These are phyloP conservation scores for Chaetomiaceae sp. DNA, from an alignment of 2,329 filamentous ascomycete genomes.

Conservation along the genomic window DNA sequence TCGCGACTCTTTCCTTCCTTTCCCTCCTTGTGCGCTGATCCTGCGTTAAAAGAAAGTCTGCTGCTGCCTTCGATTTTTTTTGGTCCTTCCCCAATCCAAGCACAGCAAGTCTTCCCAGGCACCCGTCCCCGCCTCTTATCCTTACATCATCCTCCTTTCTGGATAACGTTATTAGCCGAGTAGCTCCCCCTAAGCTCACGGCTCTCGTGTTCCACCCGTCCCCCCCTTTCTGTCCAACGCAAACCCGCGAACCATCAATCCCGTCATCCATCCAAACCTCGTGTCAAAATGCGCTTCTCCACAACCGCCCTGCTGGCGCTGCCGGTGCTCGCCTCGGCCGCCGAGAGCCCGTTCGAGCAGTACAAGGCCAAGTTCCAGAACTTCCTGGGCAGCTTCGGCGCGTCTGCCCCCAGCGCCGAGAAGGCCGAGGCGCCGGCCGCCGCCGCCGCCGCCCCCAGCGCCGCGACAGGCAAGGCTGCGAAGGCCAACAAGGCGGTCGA, in stretches of 20 bases:
- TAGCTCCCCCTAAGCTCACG: no score
- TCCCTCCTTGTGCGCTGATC: conserved; percentile 4
- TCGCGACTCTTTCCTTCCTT: conserved; percentile 1
- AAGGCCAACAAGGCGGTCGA: conserved; percentile 41
- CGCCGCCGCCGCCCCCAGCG: conserved; percentile 36
- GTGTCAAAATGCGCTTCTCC: conserved; percentile 54
- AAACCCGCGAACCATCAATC: conserved; percentile 1
- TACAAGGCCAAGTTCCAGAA: conserved; percentile 61
- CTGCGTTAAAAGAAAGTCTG: conserved; percentile 9
- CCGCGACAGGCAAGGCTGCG: conserved; percentile 36
- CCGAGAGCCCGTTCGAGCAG: conserved; percentile 48
- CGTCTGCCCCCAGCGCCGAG: conserved; percentile 47
- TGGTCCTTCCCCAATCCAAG: background rate
- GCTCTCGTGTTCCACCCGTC: background rate
- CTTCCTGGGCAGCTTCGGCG: conserved; percentile 56
- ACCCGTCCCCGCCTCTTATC: background rate
- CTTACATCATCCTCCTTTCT: conserved; percentile 2
- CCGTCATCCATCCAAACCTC: conserved; percentile 20
- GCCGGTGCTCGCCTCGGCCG: conserved; percentile 50
- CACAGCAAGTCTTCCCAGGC: conserved; percentile 5
- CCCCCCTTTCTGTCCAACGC: background rate
- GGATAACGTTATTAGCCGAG: background rate
- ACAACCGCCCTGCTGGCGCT: conserved; percentile 47
- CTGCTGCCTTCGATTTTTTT: background rate
- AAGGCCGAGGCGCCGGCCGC: conserved; percentile 28